Base-by-base conservation (phyloP, 768 basidiomycete species). In the Coprinopsis strossmayeri region DNA sequence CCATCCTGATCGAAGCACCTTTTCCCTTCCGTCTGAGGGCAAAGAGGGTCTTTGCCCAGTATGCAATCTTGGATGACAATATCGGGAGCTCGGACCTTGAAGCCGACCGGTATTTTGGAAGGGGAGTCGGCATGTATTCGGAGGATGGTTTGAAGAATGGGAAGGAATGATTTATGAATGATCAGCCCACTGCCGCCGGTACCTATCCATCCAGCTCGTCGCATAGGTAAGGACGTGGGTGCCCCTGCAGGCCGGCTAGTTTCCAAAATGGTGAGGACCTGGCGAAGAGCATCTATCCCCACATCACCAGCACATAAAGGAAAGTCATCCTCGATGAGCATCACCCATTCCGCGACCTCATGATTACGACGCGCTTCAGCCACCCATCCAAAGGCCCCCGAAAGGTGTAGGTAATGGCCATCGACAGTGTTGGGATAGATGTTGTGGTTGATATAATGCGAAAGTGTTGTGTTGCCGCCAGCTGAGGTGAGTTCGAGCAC, bases 181-280 rank as follows among this genome's bases (percentile, higher is more conserved):
- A 74, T 67, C n/a, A 72, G 53, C 15, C 73, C 71, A 37, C 72
- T 72, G 49, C 71, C 71, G 39, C 71, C 71, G 13, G 69, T 72
- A 4, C 66, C 69, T 4, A 73, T 62, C 40, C 69, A 74, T 20
- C 63, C 69, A 30, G 66, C 71, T 49, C 61, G 64, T 41, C 62
- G 53, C 18, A 58, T 54, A 2, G 55, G 53, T n/a, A 46, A 40
- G 12, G 52, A 3, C 40, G 45, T 41, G 50, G 28, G 45, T 23
- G 37, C 26, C n/a, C 45, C 38, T 1, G 34, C 17, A n/a, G 28
- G 41, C 23, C 53, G 45, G 41, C 62, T 57, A 5, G 49, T 49
- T 37, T 65, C 56, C 37, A 72, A 53, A 23, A 59, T 56, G 13
- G 54, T 55, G 64, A 71, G 65, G 37, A 66, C 66, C 27, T 50